Evolutionary conservation across 2,329 filamentous ascomycete species (phyloP).

Genomic region (Chrysosporium queenslandicum): DNA sequence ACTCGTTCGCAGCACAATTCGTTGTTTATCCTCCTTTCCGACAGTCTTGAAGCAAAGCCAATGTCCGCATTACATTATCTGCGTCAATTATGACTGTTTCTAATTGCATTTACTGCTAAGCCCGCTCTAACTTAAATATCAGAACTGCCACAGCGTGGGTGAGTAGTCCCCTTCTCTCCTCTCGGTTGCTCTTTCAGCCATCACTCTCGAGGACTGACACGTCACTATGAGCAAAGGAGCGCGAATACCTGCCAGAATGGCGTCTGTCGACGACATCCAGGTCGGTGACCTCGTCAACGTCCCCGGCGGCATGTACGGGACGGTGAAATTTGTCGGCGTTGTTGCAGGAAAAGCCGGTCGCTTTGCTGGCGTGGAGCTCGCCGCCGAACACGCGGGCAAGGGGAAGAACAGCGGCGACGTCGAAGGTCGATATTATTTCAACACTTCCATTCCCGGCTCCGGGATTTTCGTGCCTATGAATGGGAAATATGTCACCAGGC

Average conservation of each 20-base stretch:
- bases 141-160: background rate
- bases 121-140: background rate
- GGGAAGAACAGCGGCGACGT: slow-evolving; percentile 97
- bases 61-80: background rate
- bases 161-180: background rate
- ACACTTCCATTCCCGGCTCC: slow-evolving; percentile 63
- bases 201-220: background rate
- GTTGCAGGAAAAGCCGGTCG: slow-evolving; percentile 82
- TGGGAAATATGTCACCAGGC: slow-evolving; percentile 55
- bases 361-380: slow-evolving; percentile 87
- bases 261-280: slow-evolving; percentile 45
- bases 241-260: slow-evolving; percentile 23
- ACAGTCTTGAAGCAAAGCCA: background rate
- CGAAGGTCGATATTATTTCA: slow-evolving; percentile 76
- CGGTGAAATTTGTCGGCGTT: slow-evolving; percentile 75
- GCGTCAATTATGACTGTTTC: background rate
- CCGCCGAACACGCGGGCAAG: slow-evolving; percentile 64
- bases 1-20: no score
- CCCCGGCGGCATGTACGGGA: slow-evolving; percentile 83
- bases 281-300: slow-evolving; percentile 83
- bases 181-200: background rate
- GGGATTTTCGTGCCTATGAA: slow-evolving; percentile 88
- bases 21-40: background rate
- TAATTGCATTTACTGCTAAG: background rate
- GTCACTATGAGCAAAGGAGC: background rate